Evolutionary conservation across 2,329 filamentous ascomycete species (phyloP), one percentile per base, ranked within the genome.

Genomic region (Beauveria sp.): DNA sequence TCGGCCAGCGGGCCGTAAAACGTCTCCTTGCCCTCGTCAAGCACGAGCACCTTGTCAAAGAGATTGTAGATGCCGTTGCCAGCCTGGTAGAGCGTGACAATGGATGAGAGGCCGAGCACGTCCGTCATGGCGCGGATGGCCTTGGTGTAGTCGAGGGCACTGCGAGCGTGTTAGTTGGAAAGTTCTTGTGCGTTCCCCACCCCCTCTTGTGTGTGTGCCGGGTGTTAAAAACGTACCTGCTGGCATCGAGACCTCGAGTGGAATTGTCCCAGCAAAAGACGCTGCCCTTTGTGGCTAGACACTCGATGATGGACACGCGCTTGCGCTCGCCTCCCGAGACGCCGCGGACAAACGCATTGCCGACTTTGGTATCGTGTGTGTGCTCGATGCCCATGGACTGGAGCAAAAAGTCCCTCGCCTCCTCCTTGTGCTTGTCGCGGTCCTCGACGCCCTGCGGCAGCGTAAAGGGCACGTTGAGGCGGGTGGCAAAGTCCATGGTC

Each of bases 291-390:
- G 82, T 82, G 0, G 84, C 80, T 62, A 89, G 70, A 12, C 79
- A 81, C 66, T 90, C 87, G 4, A 86, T 82, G 56, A 90, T 88
- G 1, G 84, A 87, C 0, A 89, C 85, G 65, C 87, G 80, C 72
- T 89, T 89, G 6, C 86, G 74, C 70, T 90, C 86, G 34, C 87
- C 87, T 30, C 86, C 87, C 18, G 82, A 86, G 0, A 90, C 84
- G 66, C 88, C 86, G 3, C 86, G 80, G 0, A 88, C 77, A 62
- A 80, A 87, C 43, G 84, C 84, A 62, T 89, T 83, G 2, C 87
- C 87, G 5, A 90, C 84, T 66, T 85, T 88, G 5, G 87, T 90
- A 28, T 86, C 78, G 16, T 75, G 66, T 0, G 85, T 87, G 65
- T 88, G 85, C 5, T 72, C 72, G 26, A 87, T 85, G 0, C 78